phyloP scores from a whole-genome alignment of 2,329 filamentous ascomycete species.

The Lasiodiplodia sp. region DNA sequence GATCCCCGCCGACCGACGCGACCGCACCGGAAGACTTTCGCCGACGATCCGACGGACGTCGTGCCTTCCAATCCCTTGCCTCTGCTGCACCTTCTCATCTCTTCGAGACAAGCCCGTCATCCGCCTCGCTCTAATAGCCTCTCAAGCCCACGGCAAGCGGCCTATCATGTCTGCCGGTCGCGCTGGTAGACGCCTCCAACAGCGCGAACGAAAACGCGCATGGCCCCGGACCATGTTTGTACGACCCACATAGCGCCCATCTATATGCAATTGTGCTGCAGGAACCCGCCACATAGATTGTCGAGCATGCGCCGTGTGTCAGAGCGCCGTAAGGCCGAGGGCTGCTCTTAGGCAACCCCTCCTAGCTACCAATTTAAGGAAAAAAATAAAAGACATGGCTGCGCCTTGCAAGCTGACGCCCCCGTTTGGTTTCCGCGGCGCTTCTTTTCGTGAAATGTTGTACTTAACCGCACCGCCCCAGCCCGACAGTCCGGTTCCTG shows the following conservation, averaged over 20 bases:
- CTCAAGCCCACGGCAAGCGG: background rate
- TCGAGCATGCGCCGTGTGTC: constrained; percentile 24
- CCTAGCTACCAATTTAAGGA: constrained; percentile 13
- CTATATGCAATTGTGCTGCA: constrained; percentile 17
- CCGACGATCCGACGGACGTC: constrained; percentile 7
- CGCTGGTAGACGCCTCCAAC: constrained; percentile 6
- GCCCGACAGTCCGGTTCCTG: background rate
- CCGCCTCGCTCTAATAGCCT: background rate
- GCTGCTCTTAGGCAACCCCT: constrained; percentile 6
- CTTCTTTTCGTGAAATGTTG: background rate
- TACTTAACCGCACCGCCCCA: background rate
- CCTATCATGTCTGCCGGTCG: background rate
- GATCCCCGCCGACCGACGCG: background rate
- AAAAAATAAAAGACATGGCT: constrained; percentile 11
- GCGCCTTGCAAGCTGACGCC: constrained; percentile 4
- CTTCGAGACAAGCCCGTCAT: constrained; percentile 24
- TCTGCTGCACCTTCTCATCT: constrained; percentile 11
- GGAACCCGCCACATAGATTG: constrained; percentile 19
- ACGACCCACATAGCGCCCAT: constrained; percentile 10
- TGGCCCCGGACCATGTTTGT: constrained; percentile 16
- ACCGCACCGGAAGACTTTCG: background rate
- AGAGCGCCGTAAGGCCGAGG: constrained; percentile 14
- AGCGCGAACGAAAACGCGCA: constrained; percentile 19
- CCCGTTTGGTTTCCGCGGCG: background rate
- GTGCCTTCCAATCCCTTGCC: background rate